Base-by-base conservation (phyloP, 2,329 filamentous ascomycete species). In the Biscogniauxia mediterranea region DNA sequence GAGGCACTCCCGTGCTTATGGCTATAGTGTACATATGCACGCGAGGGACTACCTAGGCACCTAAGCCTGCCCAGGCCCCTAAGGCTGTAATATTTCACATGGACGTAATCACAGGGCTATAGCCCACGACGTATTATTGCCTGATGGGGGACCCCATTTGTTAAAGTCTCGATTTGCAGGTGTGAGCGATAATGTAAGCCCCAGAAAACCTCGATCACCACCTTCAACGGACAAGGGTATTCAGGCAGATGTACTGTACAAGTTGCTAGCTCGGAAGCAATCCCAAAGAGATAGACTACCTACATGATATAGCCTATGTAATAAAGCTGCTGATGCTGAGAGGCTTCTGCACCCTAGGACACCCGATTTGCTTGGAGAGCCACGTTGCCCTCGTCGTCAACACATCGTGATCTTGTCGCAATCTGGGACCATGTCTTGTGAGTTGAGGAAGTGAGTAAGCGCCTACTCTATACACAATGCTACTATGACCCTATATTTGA, bases 81-180 rank as follows among this genome's bases (percentile, higher is more conserved):
- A 66, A 57, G 64, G 64, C 64, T 66, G 64, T 63, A 46, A 46
- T 15, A 46, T 46, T 46, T 46, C 38, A 46, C 38, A 46, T 46
- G 38, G 38, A 46, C 38, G 38, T 46, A 46, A 46, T 46, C 38
- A 46, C 15, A 2, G 21, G 50, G 50, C 21, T 21, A 52, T 52
- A 52, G 21, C 50, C 19, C 9, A 52, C 50, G 17, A 46, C 50
- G 15, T 13, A 21, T 25, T 20, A 25, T 52, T 13, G 50, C 19
- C 50, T 21, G 50, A 21, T 19, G 21, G 28, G 11, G 7, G 50
- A 52, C 50, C 50, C 50, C 50, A 25, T 20, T 25, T 52, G 50
- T 23, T 52, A 19, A 19, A n/a, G 15, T 46, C 11, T 46, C 38
- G 38, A 46, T 46, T 52, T 32, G 28, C 28, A 21, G 3, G 19